A percentile compares a stretch with the other conserved stretches of the same genome.
Conservation (phyloP, 1,284 basidiomycete species). For the Cryptococcus maquisensis region DNA sequence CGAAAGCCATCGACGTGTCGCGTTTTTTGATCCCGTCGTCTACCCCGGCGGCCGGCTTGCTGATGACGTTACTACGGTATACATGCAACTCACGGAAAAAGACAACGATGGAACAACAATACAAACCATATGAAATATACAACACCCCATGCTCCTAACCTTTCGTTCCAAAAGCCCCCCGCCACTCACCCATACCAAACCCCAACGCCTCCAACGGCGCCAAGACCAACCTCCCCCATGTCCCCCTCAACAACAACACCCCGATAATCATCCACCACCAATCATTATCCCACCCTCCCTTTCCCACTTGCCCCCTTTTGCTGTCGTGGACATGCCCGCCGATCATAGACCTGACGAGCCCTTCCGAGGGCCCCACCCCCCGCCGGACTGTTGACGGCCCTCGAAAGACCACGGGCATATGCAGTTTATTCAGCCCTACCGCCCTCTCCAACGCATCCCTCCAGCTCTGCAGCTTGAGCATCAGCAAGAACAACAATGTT, state of each 20-base stretch:
- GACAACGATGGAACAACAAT: background rate
- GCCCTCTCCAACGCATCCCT: slow-evolving; percentile 34
- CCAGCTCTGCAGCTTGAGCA: slow-evolving; percentile 40
- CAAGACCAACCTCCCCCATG: slow-evolving; percentile 34
- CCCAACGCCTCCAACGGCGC: slow-evolving; percentile 32
- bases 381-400: background rate
- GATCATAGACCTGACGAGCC: slow-evolving; percentile 12
- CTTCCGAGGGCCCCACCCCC: slow-evolving; percentile 6
- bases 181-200: slow-evolving; percentile 12
- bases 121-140: background rate
- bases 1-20: too few relatives aligned
- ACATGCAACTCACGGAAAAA: too few relatives aligned
- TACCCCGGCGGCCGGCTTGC: background rate
- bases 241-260: slow-evolving; percentile 41
- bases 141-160: background rate
- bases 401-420: background rate
- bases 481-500: slow-evolving; percentile 47
- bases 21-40: background rate
- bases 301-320: slow-evolving; percentile 7
- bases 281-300: slow-evolving; percentile 25
- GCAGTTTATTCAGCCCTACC: slow-evolving; percentile 24
- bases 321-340: background rate
- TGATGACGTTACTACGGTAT: too few relatives aligned
- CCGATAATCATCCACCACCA: slow-evolving; percentile 47
- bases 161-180: slow-evolving; percentile 21